Evolutionary conservation across 129 eudicot species (phyloP).

Genomic region (Dittrichia graveolens): DNA sequence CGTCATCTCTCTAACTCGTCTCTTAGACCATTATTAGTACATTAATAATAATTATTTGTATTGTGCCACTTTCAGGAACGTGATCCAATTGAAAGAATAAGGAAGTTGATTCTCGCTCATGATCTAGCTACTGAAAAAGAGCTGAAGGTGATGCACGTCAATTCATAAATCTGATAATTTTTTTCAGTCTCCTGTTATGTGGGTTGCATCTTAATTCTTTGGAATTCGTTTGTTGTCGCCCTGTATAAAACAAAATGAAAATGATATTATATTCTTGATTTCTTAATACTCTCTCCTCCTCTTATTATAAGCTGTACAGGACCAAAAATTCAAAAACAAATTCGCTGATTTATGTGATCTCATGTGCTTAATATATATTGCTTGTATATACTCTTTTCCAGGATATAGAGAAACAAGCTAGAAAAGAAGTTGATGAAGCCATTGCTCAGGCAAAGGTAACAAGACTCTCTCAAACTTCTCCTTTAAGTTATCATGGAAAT

Average conservation of each 20-base stretch:
- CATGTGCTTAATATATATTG: background rate
- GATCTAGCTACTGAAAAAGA: slow-evolving; percentile 86
- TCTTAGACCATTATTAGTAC: background rate
- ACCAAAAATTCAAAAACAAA: background rate
- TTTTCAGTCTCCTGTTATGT: background rate
- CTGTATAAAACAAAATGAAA: background rate
- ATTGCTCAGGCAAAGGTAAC: slow-evolving; percentile 92
- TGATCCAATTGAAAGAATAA: slow-evolving; percentile 91
- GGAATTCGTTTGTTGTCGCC: background rate
- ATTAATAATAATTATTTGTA: background rate
- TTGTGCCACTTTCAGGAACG: slow-evolving; percentile 65
- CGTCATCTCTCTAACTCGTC: background rate
- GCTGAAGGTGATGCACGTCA: slow-evolving; percentile 59
- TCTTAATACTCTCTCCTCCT: background rate
- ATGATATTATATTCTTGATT: background rate
- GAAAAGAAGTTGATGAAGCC: slow-evolving; percentile 97
- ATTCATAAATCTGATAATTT: slow-evolving; percentile 10
- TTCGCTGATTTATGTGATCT: background rate
- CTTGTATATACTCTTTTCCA: slow-evolving; percentile 28
- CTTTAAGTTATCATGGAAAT: background rate
- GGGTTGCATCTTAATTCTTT: background rate
- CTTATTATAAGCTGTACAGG: background rate
- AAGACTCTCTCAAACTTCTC: background rate
- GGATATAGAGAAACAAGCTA: slow-evolving; percentile 85
- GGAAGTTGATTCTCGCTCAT: slow-evolving; percentile 79